phyloP scores from a whole-genome alignment of 768 basidiomycete genomes.

The Mycena filopes region DNA sequence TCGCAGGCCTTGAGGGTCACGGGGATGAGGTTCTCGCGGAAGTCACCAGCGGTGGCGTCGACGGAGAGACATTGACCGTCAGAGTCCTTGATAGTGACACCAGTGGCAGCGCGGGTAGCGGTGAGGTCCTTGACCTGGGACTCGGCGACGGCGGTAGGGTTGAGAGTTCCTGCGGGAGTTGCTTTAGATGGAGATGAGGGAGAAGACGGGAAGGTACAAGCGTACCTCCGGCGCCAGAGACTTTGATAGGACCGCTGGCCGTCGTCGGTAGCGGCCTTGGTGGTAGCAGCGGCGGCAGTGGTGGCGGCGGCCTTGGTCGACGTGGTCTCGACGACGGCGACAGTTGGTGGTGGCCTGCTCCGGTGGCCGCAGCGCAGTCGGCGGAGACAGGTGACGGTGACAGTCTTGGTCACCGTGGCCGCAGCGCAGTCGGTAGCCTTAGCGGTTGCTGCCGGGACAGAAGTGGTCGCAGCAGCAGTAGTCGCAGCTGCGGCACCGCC shows the following conservation, averaged over 20 bases:
- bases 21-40: conserved; percentile 37
- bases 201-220: not conserved
- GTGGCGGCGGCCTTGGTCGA: not conserved
- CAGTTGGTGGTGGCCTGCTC: conserved; percentile 9
- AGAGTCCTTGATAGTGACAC: conserved; percentile 39
- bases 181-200: too few relatives aligned
- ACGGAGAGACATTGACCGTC: conserved; percentile 34
- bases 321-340: conserved; percentile 11
- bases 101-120: conserved; percentile 42
- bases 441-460: conserved; percentile 8
- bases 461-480: not conserved
- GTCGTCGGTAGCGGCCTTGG: not conserved
- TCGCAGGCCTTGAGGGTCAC: conserved; percentile 29
- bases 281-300: not conserved
- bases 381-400: not conserved
- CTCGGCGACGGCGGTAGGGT: conserved; percentile 34
- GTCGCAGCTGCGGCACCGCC: not conserved
- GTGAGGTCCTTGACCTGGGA: conserved; percentile 37
- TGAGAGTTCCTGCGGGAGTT: conserved; percentile 18
- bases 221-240: conserved; percentile 30
- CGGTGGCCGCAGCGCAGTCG: not conserved
- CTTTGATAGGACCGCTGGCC: conserved; percentile 11
- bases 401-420: conserved; percentile 5
- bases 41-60: conserved; percentile 32
- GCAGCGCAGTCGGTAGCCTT: not conserved